These are phyloP conservation scores for Daldinia vernicosa DNA, from an alignment of 495 filamentous ascomycete species.

Conservation along the genomic window DNA sequence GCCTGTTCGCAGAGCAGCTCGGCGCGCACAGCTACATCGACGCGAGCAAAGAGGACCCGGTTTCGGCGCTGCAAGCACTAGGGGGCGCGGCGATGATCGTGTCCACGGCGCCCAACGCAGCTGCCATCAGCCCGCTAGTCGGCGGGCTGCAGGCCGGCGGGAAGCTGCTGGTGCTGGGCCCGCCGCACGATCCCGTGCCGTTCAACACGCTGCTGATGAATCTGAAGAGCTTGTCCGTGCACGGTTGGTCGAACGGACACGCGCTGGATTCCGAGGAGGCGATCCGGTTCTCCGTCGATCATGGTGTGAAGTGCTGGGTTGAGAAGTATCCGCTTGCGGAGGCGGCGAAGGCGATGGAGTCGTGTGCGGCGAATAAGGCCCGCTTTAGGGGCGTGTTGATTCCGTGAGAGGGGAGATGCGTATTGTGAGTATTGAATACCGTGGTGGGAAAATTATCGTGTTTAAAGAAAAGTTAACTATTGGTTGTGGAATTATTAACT, in stretches of 20 bases:
- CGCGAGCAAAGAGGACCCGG: slow-evolving; percentile 61
- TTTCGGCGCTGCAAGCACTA: slow-evolving; percentile 60
- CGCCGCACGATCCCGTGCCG: slow-evolving; percentile 61
- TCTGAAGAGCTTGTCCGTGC: slow-evolving; percentile 60
- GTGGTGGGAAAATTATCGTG: neutral
- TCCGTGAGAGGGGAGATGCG: neutral
- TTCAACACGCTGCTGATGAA: slow-evolving; percentile 62
- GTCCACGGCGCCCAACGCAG: slow-evolving; percentile 67
- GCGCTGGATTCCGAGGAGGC: slow-evolving; percentile 72
- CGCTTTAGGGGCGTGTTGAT: slow-evolving; percentile 60
- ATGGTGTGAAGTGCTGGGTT: slow-evolving; percentile 69
- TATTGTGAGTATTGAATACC: neutral
- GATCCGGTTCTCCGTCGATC: slow-evolving; percentile 65
- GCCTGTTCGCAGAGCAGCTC: slow-evolving; percentile 65
- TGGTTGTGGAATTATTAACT: neutral
- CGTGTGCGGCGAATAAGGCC: slow-evolving; percentile 56
- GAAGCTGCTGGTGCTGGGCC: slow-evolving; percentile 65
- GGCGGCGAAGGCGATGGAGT: slow-evolving; percentile 62
- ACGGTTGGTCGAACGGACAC: slow-evolving; percentile 71
- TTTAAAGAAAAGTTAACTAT: neutral
- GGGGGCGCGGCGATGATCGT: slow-evolving; percentile 72
- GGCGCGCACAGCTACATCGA: slow-evolving; percentile 77
- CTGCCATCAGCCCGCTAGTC: slow-evolving; percentile 62
- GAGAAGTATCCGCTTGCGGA: slow-evolving; percentile 69
- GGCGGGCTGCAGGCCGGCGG: slow-evolving; percentile 65